A percentile compares a stretch with the other conserved stretches of the same genome.
Evolutionary conservation across 2,329 filamentous ascomycete species (phyloP).

Genomic region (Pestalotiopsis sp.): DNA sequence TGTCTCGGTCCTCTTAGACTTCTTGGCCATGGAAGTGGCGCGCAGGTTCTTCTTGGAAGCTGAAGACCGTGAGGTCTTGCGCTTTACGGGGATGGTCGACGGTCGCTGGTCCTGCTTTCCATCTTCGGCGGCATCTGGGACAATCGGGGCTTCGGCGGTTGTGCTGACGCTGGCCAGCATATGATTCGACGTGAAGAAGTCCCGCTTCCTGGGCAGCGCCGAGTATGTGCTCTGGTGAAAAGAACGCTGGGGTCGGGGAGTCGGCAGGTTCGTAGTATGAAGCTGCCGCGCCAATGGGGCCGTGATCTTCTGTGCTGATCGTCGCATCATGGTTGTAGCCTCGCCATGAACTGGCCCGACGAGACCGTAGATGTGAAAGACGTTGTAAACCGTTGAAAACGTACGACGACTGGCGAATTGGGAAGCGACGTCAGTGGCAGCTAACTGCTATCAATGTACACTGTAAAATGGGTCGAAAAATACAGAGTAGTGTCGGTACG

Average conservation of each 20-base stretch:
- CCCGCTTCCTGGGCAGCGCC: conserved; percentile 55
- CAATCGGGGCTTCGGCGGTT: conserved; percentile 21
- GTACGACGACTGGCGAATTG: not conserved
- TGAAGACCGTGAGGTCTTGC: conserved; percentile 47
- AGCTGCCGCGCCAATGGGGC: conserved; percentile 25
- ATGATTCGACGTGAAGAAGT: conserved; percentile 69
- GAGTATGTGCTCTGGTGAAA: conserved; percentile 51
- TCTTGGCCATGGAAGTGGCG: conserved; percentile 82
- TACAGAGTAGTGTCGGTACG: not conserved
- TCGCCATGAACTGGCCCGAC: conserved; percentile 24
- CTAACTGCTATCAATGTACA: too few species aligned
- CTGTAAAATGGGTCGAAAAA: not conserved
- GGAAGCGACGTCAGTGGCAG: not conserved
- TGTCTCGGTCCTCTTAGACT: conserved; percentile 39
- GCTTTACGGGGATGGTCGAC: conserved; percentile 35
- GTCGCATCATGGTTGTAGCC: conserved; percentile 27
- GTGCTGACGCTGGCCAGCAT: conserved; percentile 47
- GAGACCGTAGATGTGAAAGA: not conserved
- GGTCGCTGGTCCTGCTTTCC: conserved; percentile 12
- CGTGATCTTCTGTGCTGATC: conserved; percentile 27
- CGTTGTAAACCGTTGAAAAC: not conserved
- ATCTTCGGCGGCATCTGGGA: conserved; percentile 17
- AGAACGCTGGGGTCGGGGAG: conserved; percentile 30
- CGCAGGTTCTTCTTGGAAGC: conserved; percentile 74
- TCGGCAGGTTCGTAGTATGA: conserved; percentile 31